These are phyloP conservation scores for Kitagawia praeruptora DNA, from an alignment of 129 eudicot genomes.

Conservation along the genomic window DNA sequence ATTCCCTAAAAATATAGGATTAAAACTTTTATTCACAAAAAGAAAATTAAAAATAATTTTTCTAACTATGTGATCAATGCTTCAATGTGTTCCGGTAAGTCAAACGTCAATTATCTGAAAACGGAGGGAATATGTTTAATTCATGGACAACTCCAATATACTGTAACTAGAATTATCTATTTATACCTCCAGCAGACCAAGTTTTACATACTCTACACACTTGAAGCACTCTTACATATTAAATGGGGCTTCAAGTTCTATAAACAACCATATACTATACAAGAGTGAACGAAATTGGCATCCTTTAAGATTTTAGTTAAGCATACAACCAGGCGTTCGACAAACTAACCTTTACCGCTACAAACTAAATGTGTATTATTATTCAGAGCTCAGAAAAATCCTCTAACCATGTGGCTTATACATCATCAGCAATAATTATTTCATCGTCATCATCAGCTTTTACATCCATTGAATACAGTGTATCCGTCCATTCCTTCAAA, in stretches of 20 bases:
- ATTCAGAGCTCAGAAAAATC: not conserved
- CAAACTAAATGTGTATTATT: not conserved
- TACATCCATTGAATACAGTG: conserved; percentile 41
- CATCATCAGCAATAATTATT: not conserved
- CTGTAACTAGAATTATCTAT: no score
- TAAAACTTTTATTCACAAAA: no score
- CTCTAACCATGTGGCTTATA: not conserved
- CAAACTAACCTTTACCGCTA: not conserved
- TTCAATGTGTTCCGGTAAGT: no score
- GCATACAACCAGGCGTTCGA: not conserved
- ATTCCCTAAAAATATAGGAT: no score
- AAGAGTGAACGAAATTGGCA: not conserved
- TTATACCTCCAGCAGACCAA: not conserved
- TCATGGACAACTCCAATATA: no score
- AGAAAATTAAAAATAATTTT: no score
- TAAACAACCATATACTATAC: not conserved
- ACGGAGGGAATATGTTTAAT: no score
- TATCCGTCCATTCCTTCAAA: conserved; percentile 43
- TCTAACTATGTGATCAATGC: no score
- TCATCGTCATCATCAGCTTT: conserved; percentile 23
- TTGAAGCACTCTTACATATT: not conserved
- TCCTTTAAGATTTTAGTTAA: not conserved
- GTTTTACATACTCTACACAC: not conserved
- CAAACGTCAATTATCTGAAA: no score
- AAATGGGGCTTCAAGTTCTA: not conserved